Base-by-base conservation (phyloP, 441 rosid genomes). In the Melianthus villosus region DNA sequence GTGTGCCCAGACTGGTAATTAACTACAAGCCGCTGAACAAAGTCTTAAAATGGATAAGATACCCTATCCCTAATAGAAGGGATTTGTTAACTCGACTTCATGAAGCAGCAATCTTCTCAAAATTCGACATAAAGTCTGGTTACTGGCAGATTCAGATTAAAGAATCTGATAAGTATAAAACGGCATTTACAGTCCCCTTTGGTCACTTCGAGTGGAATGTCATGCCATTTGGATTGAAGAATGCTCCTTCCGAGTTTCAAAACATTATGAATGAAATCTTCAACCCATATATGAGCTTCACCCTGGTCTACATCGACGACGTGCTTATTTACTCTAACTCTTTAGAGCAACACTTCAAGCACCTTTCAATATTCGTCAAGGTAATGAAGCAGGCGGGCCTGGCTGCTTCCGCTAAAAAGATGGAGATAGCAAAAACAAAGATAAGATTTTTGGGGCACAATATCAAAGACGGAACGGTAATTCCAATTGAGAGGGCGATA, bases 151-250 rank as follows among this genome's bases (percentile, higher is more conserved):
- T 41, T 2, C 23, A 41, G n/a, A 9, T 41, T 2, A 13, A 11
- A 2, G 18, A 26, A 30, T 3, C 14, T 29, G 38, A 41, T 10
- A 23, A 26, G 1, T 41, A 41, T 10, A 40, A 50, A 33, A 50
- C 27, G 0, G 1, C 34, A 0, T 41, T 41, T 11, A 33, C 10
- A 4, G 35, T 33, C 3, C 34, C 13, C 3, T 50, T 41, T 17
- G 19, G 29, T 0, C 48, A 33, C 0, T 50, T 40, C 6, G 55
- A 40, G 13, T 50, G 35, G 40, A 40, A 40, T 10, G 26, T 40
- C 0, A 38, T 22, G 28, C 28, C 13, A 1, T 38, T 22, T 7
- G 16, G 42, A 0, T 1, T 38, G 8, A 7, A 50, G 7, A 44
- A 44, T 44, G 31, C 40, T 3, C 39, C 49, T 18, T 44, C 30